Percentiles rank a stretch among this genome's conserved stretches.
phyloP scores from a whole-genome alignment of 208 protist species.

The Acanthamoeba quina region DNA sequence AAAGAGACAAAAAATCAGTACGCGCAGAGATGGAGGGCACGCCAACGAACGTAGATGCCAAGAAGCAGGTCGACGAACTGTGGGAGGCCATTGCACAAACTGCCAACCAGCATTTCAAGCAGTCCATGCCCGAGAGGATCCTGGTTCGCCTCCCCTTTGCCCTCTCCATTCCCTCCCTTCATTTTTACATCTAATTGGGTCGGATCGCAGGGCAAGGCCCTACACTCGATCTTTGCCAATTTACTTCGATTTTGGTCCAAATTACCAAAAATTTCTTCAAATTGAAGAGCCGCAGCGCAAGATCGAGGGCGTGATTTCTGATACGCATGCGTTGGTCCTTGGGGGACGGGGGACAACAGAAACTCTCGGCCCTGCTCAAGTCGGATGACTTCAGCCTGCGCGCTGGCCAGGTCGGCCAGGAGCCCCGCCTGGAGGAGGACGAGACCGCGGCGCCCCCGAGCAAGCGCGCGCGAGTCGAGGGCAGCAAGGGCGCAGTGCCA shows the following conservation, averaged over 20 bases:
- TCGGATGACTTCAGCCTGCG: neutral
- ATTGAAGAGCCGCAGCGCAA: too few relatives aligned
- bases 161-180: too few relatives aligned
- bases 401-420: neutral
- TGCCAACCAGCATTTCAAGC: conserved; percentile 36
- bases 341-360: neutral
- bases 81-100: neutral
- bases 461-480: neutral
- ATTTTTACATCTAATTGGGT: too few relatives aligned
- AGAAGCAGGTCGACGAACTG: conserved; percentile 35
- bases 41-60: neutral
- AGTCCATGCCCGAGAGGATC: neutral
- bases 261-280: too few relatives aligned
- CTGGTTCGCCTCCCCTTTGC: neutral
- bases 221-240: too few relatives aligned
- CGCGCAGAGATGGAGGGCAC: neutral
- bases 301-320: too few relatives aligned
- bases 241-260: too few relatives aligned
- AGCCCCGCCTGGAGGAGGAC: neutral
- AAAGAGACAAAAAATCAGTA: neutral
- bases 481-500: neutral
- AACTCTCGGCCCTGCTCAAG: conserved; percentile 13
- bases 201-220: too few relatives aligned
- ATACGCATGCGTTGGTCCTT: too few relatives aligned
- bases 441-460: neutral